Evolutionary conservation across 2,329 filamentous ascomycete species (phyloP).

Genomic region (Setomelanomma holmii): DNA sequence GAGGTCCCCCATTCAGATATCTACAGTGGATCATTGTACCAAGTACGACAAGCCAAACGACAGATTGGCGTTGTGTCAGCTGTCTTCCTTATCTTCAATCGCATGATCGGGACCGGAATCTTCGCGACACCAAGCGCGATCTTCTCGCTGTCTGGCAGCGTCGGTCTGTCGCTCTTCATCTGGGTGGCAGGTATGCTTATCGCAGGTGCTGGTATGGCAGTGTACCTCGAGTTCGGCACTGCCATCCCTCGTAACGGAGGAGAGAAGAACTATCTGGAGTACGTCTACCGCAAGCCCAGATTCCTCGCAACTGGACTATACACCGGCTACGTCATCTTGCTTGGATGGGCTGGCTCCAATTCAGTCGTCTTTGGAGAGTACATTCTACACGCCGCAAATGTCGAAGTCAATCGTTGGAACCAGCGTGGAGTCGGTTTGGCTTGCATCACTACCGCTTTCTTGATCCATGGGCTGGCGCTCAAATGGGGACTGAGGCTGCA

Average conservation of each 20-base stretch:
- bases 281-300: conserved; percentile 65
- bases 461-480: conserved; percentile 69
- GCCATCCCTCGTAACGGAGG: conserved; percentile 70
- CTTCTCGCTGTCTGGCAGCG: conserved; percentile 63
- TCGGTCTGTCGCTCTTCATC: conserved; percentile 68
- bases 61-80: conserved; percentile 38
- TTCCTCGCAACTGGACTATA: conserved; percentile 69
- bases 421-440: conserved; percentile 71
- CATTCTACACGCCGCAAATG: conserved; percentile 69
- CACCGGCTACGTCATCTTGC: conserved; percentile 66
- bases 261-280: conserved; percentile 73
- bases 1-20: conserved; percentile 19
- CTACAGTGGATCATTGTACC: conserved; percentile 32
- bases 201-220: conserved; percentile 67
- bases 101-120: conserved; percentile 72
- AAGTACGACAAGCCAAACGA: conserved; percentile 35
- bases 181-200: conserved; percentile 70
- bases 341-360: conserved; percentile 70
- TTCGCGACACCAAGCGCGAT: conserved; percentile 69
- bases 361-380: conserved; percentile 75
- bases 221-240: conserved; percentile 72
- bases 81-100: conserved; percentile 62
- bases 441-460: conserved; percentile 69
- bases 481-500: conserved; percentile 73
- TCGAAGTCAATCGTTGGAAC: conserved; percentile 71